Conservation (phyloP, 2,329 filamentous ascomycete genomes). For the Venturia oleaginea region DNA sequence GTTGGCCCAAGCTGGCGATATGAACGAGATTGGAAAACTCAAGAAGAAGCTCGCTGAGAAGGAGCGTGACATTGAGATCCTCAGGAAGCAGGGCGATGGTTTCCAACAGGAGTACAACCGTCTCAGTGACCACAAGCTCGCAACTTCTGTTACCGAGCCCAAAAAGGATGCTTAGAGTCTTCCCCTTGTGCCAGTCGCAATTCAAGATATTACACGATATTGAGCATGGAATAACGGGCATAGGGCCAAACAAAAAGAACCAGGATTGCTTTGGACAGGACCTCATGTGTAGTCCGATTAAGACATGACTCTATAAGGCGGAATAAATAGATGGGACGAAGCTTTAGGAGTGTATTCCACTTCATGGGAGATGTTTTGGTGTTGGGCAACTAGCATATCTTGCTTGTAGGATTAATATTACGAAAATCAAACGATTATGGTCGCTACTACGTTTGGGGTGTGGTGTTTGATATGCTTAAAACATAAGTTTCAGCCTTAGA, state of each 20-base stretch:
- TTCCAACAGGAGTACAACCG: slow-evolving; percentile 78
- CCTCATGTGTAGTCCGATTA: background rate
- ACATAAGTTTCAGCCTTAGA: no score
- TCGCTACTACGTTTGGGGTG: background rate
- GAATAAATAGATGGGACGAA: background rate
- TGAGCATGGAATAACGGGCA: background rate
- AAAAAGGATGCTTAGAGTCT: slow-evolving; percentile 40
- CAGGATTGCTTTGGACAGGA: background rate
- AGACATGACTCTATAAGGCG: background rate
- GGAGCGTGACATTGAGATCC: slow-evolving; percentile 71
- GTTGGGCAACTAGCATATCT: background rate
- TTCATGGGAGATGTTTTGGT: background rate
- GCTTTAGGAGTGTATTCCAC: background rate
- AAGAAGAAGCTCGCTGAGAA: slow-evolving; percentile 60
- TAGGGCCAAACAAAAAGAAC: background rate
- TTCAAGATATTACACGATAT: no score
- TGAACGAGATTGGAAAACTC: slow-evolving; percentile 64
- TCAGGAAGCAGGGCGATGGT: slow-evolving; percentile 88
- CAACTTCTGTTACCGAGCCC: slow-evolving; percentile 30
- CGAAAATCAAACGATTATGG: background rate
- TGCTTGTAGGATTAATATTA: background rate
- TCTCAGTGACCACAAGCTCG: slow-evolving; percentile 61
- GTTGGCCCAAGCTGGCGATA: slow-evolving; percentile 61
- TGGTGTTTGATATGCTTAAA: no score
- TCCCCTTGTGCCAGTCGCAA: background rate